Base-by-base conservation (phyloP, 2,329 filamentous ascomycete species). In the Cadophora sp. region DNA sequence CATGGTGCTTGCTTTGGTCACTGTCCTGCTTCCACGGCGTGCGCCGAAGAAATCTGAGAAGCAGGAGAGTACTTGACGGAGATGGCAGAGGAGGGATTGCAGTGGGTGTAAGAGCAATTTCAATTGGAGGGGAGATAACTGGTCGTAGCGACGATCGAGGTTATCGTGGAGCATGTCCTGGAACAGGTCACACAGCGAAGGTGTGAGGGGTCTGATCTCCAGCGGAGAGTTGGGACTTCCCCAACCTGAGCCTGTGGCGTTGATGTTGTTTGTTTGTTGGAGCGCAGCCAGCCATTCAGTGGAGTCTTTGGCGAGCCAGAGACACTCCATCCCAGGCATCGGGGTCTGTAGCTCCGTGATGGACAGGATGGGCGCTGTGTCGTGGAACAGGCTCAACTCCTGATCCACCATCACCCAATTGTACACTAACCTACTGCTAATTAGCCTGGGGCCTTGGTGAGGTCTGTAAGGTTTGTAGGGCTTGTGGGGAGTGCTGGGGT, bases 351-450 rank as follows among this genome's bases (percentile, higher is more conserved):
- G 85, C 67, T 92, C 89, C 34, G 85, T 89, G 64, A 91, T 85
- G 16, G 88, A 86, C 66, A 92, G 85, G 37, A 91, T 80, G 0
- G 89, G 87, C 1, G 83, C 82, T 0, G 84, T 86, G 73, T 91
- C 89, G 71, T 90, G 85, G 79, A 91, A 91, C 9, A 91, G 80
- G 59, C 87, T 87, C 65, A 91, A 80, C 77, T 93, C 91, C 74
- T 92, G 90, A 75, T 93, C 91, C 27, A 91, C 84, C 86, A 91
- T 91, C 24, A 90, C 87, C 88, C 90, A 92, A 65, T 90, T 91
- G 79, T 92, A 92, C n/a, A 91, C 86, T 37, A 92, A 81, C 72
- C 90, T 90, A 74, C 62, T 55, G 66, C 62, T 69, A 72, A 67
- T 56, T 59, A 58, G 58, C 31, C 29, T 55, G 53, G 62, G 56